phyloP scores from a whole-genome alignment of 164 flowering plant genomes.

The Nymphaea thermarum region DNA sequence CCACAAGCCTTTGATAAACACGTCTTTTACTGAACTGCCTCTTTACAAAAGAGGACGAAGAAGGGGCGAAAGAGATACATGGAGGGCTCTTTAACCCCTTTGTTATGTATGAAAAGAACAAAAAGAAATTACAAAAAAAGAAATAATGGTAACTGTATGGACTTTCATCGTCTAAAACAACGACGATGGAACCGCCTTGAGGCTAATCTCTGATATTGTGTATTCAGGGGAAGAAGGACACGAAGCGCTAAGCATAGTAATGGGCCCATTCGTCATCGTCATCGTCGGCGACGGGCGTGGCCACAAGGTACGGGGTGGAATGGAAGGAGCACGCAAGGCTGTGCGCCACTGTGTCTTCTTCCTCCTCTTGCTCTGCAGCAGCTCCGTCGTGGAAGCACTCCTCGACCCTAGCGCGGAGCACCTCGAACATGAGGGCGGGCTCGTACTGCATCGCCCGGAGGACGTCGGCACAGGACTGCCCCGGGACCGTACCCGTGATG shows the following conservation, averaged over 20 bases:
- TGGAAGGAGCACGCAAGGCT: slow-evolving; percentile 60
- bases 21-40: too few relatives aligned
- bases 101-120: too few relatives aligned
- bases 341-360: slow-evolving; percentile 23
- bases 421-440: slow-evolving; percentile 94
- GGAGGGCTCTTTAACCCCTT: too few relatives aligned
- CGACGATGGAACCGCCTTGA: too few relatives aligned
- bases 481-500: slow-evolving; percentile 75
- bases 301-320: slow-evolving; percentile 69
- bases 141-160: too few relatives aligned
- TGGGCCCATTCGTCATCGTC: slow-evolving; percentile 67
- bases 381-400: slow-evolving; percentile 18
- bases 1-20: too few relatives aligned
- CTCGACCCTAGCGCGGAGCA: slow-evolving; percentile 78
- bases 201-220: too few relatives aligned
- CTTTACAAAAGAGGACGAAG: too few relatives aligned
- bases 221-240: too few relatives aligned
- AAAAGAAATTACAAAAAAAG: too few relatives aligned
- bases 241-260: background rate
- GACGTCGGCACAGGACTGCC: slow-evolving; percentile 70
- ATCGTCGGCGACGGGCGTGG: slow-evolving; percentile 34
- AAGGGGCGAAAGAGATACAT: too few relatives aligned
- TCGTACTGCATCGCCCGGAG: slow-evolving; percentile 96
- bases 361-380: background rate
- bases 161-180: too few relatives aligned